phyloP scores from a whole-genome alignment of 257 asterid genomes.

The Scutellaria barbata region DNA sequence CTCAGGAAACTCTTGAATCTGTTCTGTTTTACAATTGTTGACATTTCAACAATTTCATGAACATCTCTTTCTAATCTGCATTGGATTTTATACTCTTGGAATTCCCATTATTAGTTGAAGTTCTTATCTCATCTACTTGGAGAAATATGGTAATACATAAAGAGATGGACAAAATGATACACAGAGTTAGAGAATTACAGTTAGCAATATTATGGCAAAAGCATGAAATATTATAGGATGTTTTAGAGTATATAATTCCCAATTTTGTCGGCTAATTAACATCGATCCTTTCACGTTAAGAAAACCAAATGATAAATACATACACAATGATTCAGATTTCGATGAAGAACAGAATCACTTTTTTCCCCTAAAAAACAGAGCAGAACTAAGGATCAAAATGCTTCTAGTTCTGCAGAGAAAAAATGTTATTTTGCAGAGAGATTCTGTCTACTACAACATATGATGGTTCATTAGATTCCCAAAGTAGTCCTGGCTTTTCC shows the following conservation, averaged over 20 bases:
- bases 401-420: conserved; percentile 1
- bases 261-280: conserved; percentile 21
- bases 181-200: background rate
- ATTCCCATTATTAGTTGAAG: no score
- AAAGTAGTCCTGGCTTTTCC: conserved; percentile 44
- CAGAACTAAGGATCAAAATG: conserved; percentile 17
- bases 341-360: conserved; percentile 20
- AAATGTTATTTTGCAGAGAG: background rate
- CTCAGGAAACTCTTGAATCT: background rate
- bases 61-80: background rate
- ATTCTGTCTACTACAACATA: background rate
- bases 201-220: background rate
- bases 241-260: conserved; percentile 25
- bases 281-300: conserved; percentile 7
- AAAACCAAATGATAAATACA: conserved; percentile 33
- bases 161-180: background rate
- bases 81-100: background rate
- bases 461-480: conserved; percentile 32
- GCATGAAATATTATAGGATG: conserved; percentile 3
- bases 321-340: conserved; percentile 22
- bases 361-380: background rate
- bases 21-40: background rate
- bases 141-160: background rate
- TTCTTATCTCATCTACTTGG: background rate
- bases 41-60: background rate